Evolutionary conservation across 2,329 filamentous ascomycete species (phyloP).

Genomic region (Raffaelea ambrosiae): DNA sequence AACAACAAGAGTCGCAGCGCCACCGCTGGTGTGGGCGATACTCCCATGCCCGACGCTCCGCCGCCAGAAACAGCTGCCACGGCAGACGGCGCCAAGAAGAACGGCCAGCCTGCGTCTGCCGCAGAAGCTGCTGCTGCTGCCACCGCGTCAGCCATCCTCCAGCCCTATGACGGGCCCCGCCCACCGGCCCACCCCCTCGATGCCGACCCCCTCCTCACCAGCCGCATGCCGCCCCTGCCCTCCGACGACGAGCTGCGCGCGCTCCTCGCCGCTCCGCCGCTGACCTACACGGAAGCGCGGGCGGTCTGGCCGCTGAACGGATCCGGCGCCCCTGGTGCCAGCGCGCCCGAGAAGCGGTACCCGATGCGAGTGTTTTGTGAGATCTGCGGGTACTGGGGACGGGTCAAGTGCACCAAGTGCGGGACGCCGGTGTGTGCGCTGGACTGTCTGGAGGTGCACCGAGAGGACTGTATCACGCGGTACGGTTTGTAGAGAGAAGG

Average conservation of each 20-base stretch:
- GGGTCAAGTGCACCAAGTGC: conserved; percentile 68
- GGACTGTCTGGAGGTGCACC: conserved; percentile 64
- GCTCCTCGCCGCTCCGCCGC: conserved; percentile 54
- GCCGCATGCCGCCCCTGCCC: conserved; percentile 49
- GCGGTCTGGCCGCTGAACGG: conserved; percentile 4
- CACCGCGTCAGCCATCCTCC: conserved; percentile 26
- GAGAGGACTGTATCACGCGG: conserved; percentile 61
- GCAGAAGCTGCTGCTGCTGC: too few species aligned
- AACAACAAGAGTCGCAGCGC: too few species aligned
- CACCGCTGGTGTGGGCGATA: conserved; percentile 16
- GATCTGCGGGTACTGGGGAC: conserved; percentile 75
- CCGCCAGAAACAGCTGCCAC: neutral
- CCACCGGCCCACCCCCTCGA: conserved; percentile 39
- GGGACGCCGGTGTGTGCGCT: conserved; percentile 70
- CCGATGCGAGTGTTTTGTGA: conserved; percentile 63
- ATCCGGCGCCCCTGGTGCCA: neutral
- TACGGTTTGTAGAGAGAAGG: conserved; percentile 49
- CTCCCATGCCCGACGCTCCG: conserved; percentile 32
- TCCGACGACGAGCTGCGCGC: conserved; percentile 53
- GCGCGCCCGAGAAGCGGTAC: conserved; percentile 40
- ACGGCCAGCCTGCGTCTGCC: conserved; percentile 13
- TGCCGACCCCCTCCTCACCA: conserved; percentile 48
- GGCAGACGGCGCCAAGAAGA: neutral
- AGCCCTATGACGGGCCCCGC: conserved; percentile 21
- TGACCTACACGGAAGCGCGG: conserved; percentile 55